Base-by-base conservation (phyloP, 2,329 filamentous ascomycete genomes). In the Beauveria sp. region DNA sequence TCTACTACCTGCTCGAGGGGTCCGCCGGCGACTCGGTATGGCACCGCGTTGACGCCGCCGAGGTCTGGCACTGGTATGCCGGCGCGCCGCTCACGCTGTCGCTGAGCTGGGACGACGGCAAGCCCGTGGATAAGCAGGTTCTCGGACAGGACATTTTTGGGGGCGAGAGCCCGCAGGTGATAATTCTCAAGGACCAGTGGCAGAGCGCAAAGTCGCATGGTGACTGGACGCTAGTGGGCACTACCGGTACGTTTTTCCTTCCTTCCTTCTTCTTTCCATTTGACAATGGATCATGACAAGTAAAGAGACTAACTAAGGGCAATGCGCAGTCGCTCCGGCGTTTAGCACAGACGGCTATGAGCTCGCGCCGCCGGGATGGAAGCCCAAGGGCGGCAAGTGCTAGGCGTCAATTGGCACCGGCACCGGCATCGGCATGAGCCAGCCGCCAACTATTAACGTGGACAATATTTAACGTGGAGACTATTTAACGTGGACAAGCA, bases 41-140 rank as follows among this genome's bases (percentile, higher is more conserved):
- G 80, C 80, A 83, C 67, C 76, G 77, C 56, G 75, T 80, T 55
- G 77, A 81, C 61, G 76, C 76, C 2, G 76, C 70, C 44, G 79
- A 83, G 66, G 68, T 80, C 5, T 83, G 80, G 80, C 80, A 83
- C 65, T 76, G 78, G 69, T 82, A 82, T 54, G 79, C 78, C 6
- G 80, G 80, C 8, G 79, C 80, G 8, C 80, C 80, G 0, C 66
- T 83, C 53, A 73, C 68, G 12, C 67, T 82, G 8, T 77, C 73
- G 2, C 69, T 81, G 1, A 79, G 78, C 2, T 67, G 62, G 20
- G 68, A 82, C 54, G 72, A 82, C 59, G 79, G 78, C 1, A 69
- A 10, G 44, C 43, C 56, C 5, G 24, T 58, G 22, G 51, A 48
- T 18, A 59, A 52, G 55, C 59, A 62, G 8, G 65, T 73, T 24